These are phyloP conservation scores for Nemania bipapillata DNA, from an alignment of 2,329 filamentous ascomycete genomes.

Conservation along the genomic window DNA sequence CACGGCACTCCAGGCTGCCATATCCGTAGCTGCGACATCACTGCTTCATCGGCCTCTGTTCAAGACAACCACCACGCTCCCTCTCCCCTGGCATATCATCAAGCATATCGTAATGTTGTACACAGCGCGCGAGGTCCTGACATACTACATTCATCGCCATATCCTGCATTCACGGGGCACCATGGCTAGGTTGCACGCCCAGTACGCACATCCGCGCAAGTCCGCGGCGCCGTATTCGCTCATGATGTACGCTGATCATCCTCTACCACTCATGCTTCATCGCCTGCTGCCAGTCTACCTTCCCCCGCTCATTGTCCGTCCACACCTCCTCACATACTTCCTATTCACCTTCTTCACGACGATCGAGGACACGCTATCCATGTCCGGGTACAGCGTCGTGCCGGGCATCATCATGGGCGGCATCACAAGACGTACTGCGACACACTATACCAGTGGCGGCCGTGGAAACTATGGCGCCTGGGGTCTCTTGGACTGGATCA, in stretches of 20 bases:
- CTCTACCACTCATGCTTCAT: slow-evolving; percentile 69
- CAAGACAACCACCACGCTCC: slow-evolving; percentile 60
- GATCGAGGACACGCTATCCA: slow-evolving; percentile 72
- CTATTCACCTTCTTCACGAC: slow-evolving; percentile 71
- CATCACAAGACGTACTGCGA: slow-evolving; percentile 57
- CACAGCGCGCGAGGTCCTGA: slow-evolving; percentile 65
- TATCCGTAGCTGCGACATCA: slow-evolving; percentile 54
- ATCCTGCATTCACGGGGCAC: slow-evolving; percentile 67
- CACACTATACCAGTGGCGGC: slow-evolving; percentile 67
- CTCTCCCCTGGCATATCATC: slow-evolving; percentile 64
- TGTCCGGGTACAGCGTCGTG: slow-evolving; percentile 73
- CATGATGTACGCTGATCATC: slow-evolving; percentile 74
- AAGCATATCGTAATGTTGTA: slow-evolving; percentile 61
- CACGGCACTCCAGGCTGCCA: slow-evolving; percentile 57
- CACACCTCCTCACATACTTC: slow-evolving; percentile 78
- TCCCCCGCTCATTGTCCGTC: slow-evolving; percentile 71
- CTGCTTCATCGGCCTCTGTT: slow-evolving; percentile 58
- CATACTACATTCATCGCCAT: slow-evolving; percentile 79
- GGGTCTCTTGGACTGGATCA: slow-evolving; percentile 71
- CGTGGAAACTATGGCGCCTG: slow-evolving; percentile 70
- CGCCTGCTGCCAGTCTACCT: slow-evolving; percentile 74
- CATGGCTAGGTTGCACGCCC: slow-evolving; percentile 57
- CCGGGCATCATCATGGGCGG: slow-evolving; percentile 66
- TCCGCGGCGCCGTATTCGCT: slow-evolving; percentile 69
- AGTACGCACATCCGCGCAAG: slow-evolving; percentile 63